Percentiles rank a stretch among this genome's conserved stretches.
Evolutionary conservation across 306 rosid genomes (phyloP).

Genomic region (Dalbergia cultrata): DNA sequence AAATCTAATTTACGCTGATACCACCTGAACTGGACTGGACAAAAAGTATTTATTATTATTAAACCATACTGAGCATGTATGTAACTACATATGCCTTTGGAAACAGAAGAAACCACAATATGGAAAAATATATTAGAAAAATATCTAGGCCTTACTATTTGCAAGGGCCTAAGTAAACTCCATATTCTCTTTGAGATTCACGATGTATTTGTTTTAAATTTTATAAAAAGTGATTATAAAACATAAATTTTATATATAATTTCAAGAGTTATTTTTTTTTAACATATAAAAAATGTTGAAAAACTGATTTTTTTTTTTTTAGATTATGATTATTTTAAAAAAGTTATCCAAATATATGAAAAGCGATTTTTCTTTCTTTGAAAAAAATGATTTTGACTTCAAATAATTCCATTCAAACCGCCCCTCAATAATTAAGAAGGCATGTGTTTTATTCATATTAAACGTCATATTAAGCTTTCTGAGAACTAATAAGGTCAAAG

Average conservation of each 20-base stretch:
- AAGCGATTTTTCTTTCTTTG: too few species aligned
- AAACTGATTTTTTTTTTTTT: too few species aligned
- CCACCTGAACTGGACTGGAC: slow-evolving; percentile 21
- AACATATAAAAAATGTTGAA: too few species aligned
- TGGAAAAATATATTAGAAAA: not conserved
- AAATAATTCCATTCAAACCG: too few species aligned
- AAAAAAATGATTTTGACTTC: too few species aligned
- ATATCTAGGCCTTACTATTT: not conserved
- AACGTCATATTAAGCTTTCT: slow-evolving; percentile 18
- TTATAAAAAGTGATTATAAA: too few species aligned
- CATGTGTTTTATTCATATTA: slow-evolving; percentile 25
- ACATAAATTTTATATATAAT: too few species aligned
- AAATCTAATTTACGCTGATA: slow-evolving; percentile 1
- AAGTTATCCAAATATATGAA: too few species aligned
- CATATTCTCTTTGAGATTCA: slow-evolving; percentile 13
- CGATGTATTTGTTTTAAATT: not conserved
- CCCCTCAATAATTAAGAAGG: not conserved
- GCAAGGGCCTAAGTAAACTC: not conserved
- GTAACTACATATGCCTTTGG: not conserved
- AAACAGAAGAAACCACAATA: not conserved
- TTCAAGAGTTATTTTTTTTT: too few species aligned
- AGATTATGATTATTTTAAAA: too few species aligned
- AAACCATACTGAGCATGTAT: slow-evolving; percentile 1
- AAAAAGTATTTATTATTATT: slow-evolving; percentile 22
- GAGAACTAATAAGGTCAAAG: not conserved